Percentiles rank a stretch among this genome's conserved stretches.
phyloP scores from a whole-genome alignment of 352 stramenopile species.

The Elongisporangium anandrum region DNA sequence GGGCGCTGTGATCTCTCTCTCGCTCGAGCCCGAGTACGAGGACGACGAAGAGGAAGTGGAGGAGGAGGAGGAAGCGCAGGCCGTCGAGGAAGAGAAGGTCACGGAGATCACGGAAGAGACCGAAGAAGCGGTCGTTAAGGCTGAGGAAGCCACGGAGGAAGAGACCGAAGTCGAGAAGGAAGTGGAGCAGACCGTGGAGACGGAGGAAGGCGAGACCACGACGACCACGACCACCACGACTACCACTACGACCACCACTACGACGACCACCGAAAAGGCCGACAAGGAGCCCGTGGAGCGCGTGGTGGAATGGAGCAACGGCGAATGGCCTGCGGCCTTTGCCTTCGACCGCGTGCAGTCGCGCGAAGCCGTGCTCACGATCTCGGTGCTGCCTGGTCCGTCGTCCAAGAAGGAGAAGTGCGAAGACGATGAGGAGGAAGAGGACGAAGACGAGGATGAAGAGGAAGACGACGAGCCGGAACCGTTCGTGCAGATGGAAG shows the following conservation, averaged over 20 bases:
- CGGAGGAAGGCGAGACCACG: not conserved
- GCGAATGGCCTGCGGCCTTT: slow-evolving; percentile 58
- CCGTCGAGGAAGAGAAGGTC: not conserved
- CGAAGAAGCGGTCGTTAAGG: not conserved
- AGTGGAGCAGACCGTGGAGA: slow-evolving; percentile 2
- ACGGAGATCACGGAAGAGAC: slow-evolving; percentile 3
- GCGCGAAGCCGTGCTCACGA: slow-evolving; percentile 68
- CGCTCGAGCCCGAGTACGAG: slow-evolving; percentile 78
- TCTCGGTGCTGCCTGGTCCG: slow-evolving; percentile 41
- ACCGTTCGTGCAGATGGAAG: slow-evolving; percentile 73
- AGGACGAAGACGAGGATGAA: slow-evolving; percentile 5
- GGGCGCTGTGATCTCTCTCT: slow-evolving; percentile 53
- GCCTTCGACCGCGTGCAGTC: slow-evolving; percentile 83
- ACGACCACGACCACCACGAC: not conserved
- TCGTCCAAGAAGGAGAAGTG: slow-evolving; percentile 3
- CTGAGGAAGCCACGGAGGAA: slow-evolving; percentile 2
- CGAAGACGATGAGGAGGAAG: not conserved
- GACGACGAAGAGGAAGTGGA: slow-evolving; percentile 40
- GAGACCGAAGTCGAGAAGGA: slow-evolving; percentile 2
- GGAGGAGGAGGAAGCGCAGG: slow-evolving; percentile 39
- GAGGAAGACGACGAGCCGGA: slow-evolving; percentile 52
- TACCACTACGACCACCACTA: slow-evolving; percentile 5
- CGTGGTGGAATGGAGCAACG: slow-evolving; percentile 25
- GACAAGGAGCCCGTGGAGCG: slow-evolving; percentile 10
- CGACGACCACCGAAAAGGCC: slow-evolving; percentile 3